Base-by-base conservation (phyloP, 306 rosid genomes). In the Cucumis hystrix region DNA sequence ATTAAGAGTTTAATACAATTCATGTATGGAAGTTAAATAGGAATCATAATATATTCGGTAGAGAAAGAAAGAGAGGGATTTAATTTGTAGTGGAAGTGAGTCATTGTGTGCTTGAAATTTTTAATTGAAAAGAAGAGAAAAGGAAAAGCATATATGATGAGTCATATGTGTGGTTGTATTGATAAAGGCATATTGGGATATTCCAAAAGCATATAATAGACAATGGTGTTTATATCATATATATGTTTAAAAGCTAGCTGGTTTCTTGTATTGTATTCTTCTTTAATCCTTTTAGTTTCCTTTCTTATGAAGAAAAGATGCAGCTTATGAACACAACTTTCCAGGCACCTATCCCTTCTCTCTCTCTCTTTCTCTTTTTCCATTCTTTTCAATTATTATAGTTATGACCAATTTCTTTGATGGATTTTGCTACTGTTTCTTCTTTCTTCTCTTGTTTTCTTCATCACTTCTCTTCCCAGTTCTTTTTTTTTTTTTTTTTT, bases 191-290 rank as follows among this genome's bases (percentile, higher is more conserved):
- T 78, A 74, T 52, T n/a, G 71, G 89, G 1, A 89, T 87, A 85
- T 87, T 85, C 93, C 65, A 25, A 70, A 7, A 78, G 90, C 47
- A 85, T 75, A 74, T 82, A 14, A 61, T 18, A 60, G 18, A 62
- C 30, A 12, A 33, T 65, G 49, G 8, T 9, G 37, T 65, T 13
- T 49, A 59, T 23, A 10, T 23, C 23, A 2, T 20, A 8, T 59
- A 6, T 13, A 59, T 23, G 15, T 41, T 41, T 8, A 41, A 41
- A 41, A 30, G 5, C 37, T 33, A 4, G 5, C 0, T 47, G 16
- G 14, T 47, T 47, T 47, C 1, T 45, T 45, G 52, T 47, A 47
- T 47, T 47, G 16, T 11, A 10, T 25, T 59, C 33, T 59, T 59
- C 64, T 45, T n/a, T 28, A 1, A 28, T 3, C 2, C 3, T n/a